Conservation (phyloP, 2,329 filamentous ascomycete species). For the Botrytis paeoniae region DNA sequence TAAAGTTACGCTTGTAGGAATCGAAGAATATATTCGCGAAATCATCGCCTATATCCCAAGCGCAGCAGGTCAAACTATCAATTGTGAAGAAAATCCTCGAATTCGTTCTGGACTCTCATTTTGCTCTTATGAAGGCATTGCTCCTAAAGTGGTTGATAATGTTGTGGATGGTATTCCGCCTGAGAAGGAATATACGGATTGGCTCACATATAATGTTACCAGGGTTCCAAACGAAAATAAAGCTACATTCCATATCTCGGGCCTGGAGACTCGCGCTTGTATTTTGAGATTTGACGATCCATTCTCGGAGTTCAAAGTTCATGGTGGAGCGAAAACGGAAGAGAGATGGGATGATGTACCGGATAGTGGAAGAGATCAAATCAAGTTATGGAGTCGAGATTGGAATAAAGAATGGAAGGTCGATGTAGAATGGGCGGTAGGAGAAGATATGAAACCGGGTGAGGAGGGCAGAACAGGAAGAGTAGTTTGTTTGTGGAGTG, state of each 20-base stretch:
- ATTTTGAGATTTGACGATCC: slow-evolving; percentile 68
- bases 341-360: slow-evolving; percentile 60
- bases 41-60: slow-evolving; percentile 70
- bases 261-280: slow-evolving; percentile 75
- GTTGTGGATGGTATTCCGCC: slow-evolving; percentile 42
- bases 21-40: slow-evolving; percentile 62
- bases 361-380: slow-evolving; percentile 59
- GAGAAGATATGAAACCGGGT: slow-evolving; percentile 35
- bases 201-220: slow-evolving; percentile 65
- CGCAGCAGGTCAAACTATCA: slow-evolving; percentile 58
- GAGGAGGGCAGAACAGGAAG: slow-evolving; percentile 54
- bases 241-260: slow-evolving; percentile 65
- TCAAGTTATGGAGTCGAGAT: slow-evolving; percentile 78
- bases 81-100: slow-evolving; percentile 46
- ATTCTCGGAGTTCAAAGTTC: slow-evolving; percentile 61
- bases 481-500: slow-evolving; percentile 82
- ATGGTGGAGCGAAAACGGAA: slow-evolving; percentile 57
- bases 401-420: slow-evolving; percentile 74
- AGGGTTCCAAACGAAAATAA: slow-evolving; percentile 44
- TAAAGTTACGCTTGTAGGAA: slow-evolving; percentile 64
- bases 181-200: slow-evolving; percentile 47
- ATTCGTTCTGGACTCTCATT: slow-evolving; percentile 52
- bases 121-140: slow-evolving; percentile 69
- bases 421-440: slow-evolving; percentile 59
- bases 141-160: slow-evolving; percentile 60